Evolutionary conservation across 306 rosid genomes (phyloP), one percentile per base, ranked within the genome.

Genomic region (Ceratonia siliqua): DNA sequence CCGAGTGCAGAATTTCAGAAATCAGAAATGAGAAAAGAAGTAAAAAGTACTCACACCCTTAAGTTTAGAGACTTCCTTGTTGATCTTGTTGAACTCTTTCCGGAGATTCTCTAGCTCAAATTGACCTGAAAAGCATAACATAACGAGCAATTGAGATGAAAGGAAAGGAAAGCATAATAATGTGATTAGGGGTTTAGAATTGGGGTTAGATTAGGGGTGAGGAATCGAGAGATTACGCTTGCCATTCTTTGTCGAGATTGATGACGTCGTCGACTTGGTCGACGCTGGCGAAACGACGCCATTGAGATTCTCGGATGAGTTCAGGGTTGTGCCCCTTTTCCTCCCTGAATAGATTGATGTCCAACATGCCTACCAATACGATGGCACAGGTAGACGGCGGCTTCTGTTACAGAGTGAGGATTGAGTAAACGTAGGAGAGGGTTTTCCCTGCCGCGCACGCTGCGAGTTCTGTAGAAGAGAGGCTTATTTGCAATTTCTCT

Each of bases 311-410:
- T 12, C 93, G 90, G 41, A 88, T 88, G 79, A 79, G 43, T 50
- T 88, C 85, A 8, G 93, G 93, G 43, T 86, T 84, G 75, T 49
- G 22, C 2, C 90, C 93, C 75, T 88, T 88, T 68, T 88, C 93
- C 70, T 79, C 93, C 28, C 90, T 79, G 84, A 88, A 86, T 3
- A 86, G 73, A 70, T 88, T 88, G 74, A 88, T 88, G 78, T 88
- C 93, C 83, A 88, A 48, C 92, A 88, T 86, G 12, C 18, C 10
- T 22, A 2, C n/a, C 33, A 38, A 2, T 49, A 20, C 36, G 28
- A 32, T 17, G 14, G 15, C 32, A 3, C 12, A 18, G n/a, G n/a
- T n/a, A n/a, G 68, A 5, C 68, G 28, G 68, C 68, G n/a, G n/a
- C 27, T 18, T 18, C 49, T 17, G 7, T 10, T 25, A 14, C 38